Conservation (phyloP, 176 grass and related monocot species). For the Metroxylon sagu region DNA sequence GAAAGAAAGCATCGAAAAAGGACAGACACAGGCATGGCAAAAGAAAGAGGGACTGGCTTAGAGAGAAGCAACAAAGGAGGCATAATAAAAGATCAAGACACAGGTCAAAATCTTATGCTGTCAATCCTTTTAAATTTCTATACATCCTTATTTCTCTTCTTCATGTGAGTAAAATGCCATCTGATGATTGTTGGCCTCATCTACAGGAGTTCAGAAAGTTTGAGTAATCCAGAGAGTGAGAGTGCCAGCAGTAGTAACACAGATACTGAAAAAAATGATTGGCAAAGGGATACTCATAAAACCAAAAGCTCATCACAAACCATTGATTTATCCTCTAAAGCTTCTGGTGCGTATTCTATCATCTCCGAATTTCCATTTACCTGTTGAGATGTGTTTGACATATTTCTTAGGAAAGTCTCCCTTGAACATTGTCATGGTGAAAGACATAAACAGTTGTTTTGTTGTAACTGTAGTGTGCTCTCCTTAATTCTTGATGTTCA, state of each 20-base stretch:
- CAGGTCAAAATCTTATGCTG: slow-evolving; percentile 40
- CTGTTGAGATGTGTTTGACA: not conserved
- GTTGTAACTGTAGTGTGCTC: too few relatives aligned
- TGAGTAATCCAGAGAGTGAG: slow-evolving; percentile 46
- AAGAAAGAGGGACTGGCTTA: slow-evolving; percentile 37
- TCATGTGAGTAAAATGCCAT: not conserved
- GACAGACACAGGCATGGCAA: slow-evolving; percentile 38
- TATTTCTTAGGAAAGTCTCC: too few relatives aligned
- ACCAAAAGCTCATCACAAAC: slow-evolving; percentile 19
- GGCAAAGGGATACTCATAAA: not conserved
- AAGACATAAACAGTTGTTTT: too few relatives aligned
- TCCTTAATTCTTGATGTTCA: too few relatives aligned
- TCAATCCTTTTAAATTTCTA: not conserved
- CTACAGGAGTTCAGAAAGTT: slow-evolving; percentile 40
- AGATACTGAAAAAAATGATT: slow-evolving; percentile 28
- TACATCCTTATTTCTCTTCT: not conserved
- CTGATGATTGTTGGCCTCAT: slow-evolving; percentile 3
- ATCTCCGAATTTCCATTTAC: not conserved
- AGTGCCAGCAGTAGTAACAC: slow-evolving; percentile 33
- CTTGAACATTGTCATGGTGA: too few relatives aligned
- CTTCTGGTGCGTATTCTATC: not conserved
- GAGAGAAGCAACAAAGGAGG: slow-evolving; percentile 34
- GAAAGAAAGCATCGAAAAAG: slow-evolving; percentile 59
- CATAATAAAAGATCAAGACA: slow-evolving; percentile 29
- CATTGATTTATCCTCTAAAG: slow-evolving; percentile 1